A percentile compares a stretch with the other conserved stretches of the same genome.
Evolutionary conservation across 179 eudicot species (phyloP).

Genomic region (Carnegiea gigantea): DNA sequence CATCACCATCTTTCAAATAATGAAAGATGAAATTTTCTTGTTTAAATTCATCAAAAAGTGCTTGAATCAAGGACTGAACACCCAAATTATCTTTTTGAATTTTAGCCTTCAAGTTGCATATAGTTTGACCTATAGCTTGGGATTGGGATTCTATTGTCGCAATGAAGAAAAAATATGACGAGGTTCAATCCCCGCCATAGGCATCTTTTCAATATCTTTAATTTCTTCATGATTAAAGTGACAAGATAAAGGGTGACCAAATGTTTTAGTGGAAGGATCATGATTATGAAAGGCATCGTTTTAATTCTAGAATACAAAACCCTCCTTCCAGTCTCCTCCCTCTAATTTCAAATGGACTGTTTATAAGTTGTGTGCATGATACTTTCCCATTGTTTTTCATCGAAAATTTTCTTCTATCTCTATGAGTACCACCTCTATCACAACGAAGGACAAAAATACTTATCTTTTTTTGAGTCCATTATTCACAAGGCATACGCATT

Average conservation of each 20-base stretch:
- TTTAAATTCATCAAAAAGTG: not conserved
- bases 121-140: constrained; percentile 14
- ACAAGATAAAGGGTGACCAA: constrained; percentile 21
- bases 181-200: constrained; percentile 18
- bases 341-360: constrained; percentile 16
- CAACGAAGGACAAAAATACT: too few species aligned
- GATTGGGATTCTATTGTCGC: not conserved
- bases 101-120: constrained; percentile 18
- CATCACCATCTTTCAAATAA: not conserved
- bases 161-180: constrained; percentile 21
- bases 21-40: constrained; percentile 11
- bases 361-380: constrained; percentile 9
- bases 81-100: constrained; percentile 6
- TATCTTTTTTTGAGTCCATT: too few species aligned
- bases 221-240: not conserved
- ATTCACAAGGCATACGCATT: too few species aligned
- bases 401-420: too few species aligned
- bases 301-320: not conserved
- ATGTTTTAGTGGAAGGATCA: constrained; percentile 2
- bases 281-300: not conserved
- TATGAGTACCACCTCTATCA: too few species aligned
- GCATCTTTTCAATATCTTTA: not conserved
- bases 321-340: constrained; percentile 5
- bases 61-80: constrained; percentile 10
- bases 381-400: not conserved